These are phyloP conservation scores for Medicago truncatula DNA, from an alignment of 306 rosid species.

Conservation along the genomic window MtrunA17r5.0-ANR NC_053048.1:54658501-54659000, in stretches of 20 bases:
- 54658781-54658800: background rate
- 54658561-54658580: slow-evolving; percentile 31
- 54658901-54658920: slow-evolving; percentile 1
- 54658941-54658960: slow-evolving; percentile 11
- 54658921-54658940: background rate
- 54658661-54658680: slow-evolving; percentile 21
- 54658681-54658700: slow-evolving; percentile 19
- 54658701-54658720: slow-evolving; percentile 15
- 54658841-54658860: slow-evolving; percentile 9
- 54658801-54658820: slow-evolving; percentile 13
- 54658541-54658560: slow-evolving; percentile 21
- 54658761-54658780: slow-evolving; percentile 21
- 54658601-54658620: slow-evolving; percentile 17
- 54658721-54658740: slow-evolving; percentile 21
- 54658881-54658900: slow-evolving; percentile 6
- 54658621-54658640: slow-evolving; percentile 20
- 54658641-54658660: slow-evolving; percentile 13
- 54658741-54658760: slow-evolving; percentile 7
- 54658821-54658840: slow-evolving; percentile 9
- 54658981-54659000: slow-evolving; percentile 22
- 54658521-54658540: slow-evolving; percentile 35
- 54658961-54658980: slow-evolving; percentile 15
- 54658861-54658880: slow-evolving; percentile 2
- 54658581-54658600: slow-evolving; percentile 33
- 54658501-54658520: slow-evolving; percentile 42